Conservation (phyloP, 169 alveolate species). For the Perkinsus olseni region DNA sequence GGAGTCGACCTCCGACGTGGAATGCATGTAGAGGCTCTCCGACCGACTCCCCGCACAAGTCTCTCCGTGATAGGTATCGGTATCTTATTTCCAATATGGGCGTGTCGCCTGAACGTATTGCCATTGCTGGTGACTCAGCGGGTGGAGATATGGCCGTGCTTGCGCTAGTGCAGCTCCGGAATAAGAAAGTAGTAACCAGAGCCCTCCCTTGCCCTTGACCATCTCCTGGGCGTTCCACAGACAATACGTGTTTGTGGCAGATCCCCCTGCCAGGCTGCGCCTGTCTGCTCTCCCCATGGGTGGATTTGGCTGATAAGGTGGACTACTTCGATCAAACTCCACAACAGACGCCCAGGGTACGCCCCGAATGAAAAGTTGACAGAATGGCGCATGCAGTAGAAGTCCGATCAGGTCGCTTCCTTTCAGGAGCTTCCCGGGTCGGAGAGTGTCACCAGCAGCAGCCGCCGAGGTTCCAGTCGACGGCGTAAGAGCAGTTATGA, state of each 20-base stretch:
- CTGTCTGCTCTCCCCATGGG: not conserved
- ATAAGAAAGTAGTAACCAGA: not conserved
- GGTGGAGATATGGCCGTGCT: not conserved
- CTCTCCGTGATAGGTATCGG: not conserved
- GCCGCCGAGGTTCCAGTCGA: not conserved
- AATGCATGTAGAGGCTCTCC: not conserved
- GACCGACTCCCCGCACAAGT: not conserved
- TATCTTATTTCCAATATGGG: not conserved
- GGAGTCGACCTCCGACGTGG: not conserved
- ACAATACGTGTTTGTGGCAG: not conserved
- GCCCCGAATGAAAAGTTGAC: not conserved
- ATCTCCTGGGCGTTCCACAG: no score
- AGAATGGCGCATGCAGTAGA: no score
- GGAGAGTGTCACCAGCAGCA: not conserved
- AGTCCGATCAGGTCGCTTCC: not conserved
- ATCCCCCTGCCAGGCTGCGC: not conserved
- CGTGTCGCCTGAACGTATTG: not conserved
- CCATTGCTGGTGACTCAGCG: not conserved
- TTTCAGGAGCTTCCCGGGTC: not conserved
- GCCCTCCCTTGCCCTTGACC: no score
- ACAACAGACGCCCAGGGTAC: not conserved
- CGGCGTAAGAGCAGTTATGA: not conserved
- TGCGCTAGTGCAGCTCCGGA: not conserved
- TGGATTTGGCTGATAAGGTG: not conserved
- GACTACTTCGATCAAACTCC: not conserved